These are phyloP conservation scores for Delonix regia DNA, from an alignment of 306 rosid genomes.

Conservation along the genomic window DNA sequence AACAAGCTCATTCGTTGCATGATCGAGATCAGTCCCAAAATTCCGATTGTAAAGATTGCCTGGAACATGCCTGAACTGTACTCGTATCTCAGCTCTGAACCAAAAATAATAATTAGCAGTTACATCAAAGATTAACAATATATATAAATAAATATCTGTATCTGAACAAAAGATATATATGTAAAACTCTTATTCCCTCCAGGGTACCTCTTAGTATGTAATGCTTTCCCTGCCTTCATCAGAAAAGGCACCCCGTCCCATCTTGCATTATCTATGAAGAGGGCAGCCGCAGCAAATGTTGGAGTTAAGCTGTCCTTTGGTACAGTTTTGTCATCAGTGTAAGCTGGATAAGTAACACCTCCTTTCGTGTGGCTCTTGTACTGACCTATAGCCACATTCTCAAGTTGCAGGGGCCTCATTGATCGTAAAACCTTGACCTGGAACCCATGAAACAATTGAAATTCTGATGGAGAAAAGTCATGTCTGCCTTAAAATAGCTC, in stretches of 20 bases:
- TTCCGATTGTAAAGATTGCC: constrained; percentile 82
- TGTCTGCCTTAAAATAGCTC: constrained; percentile 1
- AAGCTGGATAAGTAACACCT: constrained; percentile 75
- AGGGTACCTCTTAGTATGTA: constrained; percentile 68
- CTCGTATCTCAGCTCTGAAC: constrained; percentile 89
- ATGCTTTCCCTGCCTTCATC: constrained; percentile 95
- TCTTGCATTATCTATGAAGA: constrained; percentile 89
- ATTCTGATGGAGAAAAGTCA: constrained; percentile 4
- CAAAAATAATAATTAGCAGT: constrained; percentile 23
- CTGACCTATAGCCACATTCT: constrained; percentile 69
- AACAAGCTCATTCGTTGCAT: constrained; percentile 82
- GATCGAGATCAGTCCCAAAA: constrained; percentile 78
- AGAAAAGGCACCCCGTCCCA: constrained; percentile 97
- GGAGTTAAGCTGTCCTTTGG: constrained; percentile 89
- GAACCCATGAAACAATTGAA: constrained; percentile 33
- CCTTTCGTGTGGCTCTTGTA: constrained; percentile 86
- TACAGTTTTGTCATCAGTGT: constrained; percentile 79
- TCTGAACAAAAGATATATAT: not conserved
- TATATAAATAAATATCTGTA: not conserved
- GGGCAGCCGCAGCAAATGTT: constrained; percentile 93
- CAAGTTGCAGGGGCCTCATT: constrained; percentile 78
- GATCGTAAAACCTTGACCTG: constrained; percentile 94
- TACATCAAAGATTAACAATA: not conserved
- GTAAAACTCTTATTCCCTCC: constrained; percentile 1
- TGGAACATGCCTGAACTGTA: constrained; percentile 92